Evolutionary conservation across 441 rosid genomes (phyloP).

Genomic region (Melastoma candidum): DNA sequence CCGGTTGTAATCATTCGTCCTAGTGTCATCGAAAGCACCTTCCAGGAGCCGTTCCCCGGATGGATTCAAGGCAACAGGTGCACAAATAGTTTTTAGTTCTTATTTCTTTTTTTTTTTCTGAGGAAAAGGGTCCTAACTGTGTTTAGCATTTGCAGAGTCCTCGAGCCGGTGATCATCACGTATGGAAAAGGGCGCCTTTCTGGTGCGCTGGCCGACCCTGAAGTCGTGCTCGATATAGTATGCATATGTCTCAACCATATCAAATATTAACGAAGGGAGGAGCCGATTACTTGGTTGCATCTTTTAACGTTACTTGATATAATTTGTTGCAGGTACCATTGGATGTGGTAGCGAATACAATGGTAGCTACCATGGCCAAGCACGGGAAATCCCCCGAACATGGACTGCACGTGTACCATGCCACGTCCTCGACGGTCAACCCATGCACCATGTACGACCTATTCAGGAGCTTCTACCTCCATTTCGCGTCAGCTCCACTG

Average conservation of each 20-base stretch:
- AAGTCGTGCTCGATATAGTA: slow-evolving; percentile 15
- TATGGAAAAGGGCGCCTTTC: slow-evolving; percentile 29
- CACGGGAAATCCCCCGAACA: slow-evolving; percentile 5
- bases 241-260: neutral
- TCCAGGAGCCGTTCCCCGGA: slow-evolving; percentile 34
- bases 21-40: slow-evolving; percentile 22
- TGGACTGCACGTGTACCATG: slow-evolving; percentile 10
- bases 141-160: slow-evolving; percentile 13
- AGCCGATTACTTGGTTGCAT: too few species aligned
- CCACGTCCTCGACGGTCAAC: slow-evolving; percentile 15
- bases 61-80: slow-evolving; percentile 37
- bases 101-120: neutral
- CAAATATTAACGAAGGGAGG: too few species aligned
- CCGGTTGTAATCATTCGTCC: slow-evolving; percentile 30
- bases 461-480: slow-evolving; percentile 1
- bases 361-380: slow-evolving; percentile 12
- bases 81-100: too few species aligned
- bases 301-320: too few species aligned
- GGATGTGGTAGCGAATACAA: slow-evolving; percentile 17
- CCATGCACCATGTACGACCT: slow-evolving; percentile 1
- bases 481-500: slow-evolving; percentile 7
- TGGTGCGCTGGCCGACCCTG: slow-evolving; percentile 19
- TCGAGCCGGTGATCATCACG: slow-evolving; percentile 21
- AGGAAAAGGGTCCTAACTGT: neutral
- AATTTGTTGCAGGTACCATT: slow-evolving; percentile 16